Conservation (phyloP, 1,284 basidiomycete species). For the Pterulicium gracile region DNA sequence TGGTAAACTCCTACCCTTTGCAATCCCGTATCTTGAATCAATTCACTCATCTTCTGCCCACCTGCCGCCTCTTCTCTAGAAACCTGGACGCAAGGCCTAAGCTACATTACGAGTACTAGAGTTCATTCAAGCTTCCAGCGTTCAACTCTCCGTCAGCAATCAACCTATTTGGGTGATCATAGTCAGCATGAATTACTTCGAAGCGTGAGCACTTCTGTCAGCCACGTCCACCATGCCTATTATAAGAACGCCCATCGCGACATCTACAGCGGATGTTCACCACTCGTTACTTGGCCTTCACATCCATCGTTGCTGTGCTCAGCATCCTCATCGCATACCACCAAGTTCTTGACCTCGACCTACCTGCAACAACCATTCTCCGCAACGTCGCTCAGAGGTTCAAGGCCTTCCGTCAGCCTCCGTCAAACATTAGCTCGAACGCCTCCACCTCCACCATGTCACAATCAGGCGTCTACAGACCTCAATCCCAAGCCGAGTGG, state of each 20-base stretch:
- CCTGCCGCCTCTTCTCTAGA: no score
- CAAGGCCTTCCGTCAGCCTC: background rate
- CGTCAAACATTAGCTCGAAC: no score
- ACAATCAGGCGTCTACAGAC: background rate
- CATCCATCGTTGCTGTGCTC: background rate
- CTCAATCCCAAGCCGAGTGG: conserved; percentile 33
- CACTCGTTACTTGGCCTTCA: background rate
- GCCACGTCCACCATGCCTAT: background rate
- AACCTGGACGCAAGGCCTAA: no score
- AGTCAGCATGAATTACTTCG: background rate
- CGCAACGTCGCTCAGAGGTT: background rate
- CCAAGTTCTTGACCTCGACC: background rate
- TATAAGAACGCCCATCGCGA: background rate
- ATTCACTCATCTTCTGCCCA: no score
- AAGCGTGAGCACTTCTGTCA: background rate
- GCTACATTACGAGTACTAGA: no score
- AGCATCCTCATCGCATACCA: no score
- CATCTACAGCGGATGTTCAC: background rate
- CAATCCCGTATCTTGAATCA: no score
- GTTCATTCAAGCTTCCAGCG: no score
- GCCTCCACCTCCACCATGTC: no score
- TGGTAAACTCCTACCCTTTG: no score
- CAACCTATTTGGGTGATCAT: background rate
- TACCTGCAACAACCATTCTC: background rate
- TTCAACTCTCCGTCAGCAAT: background rate